Conservation (phyloP, 257 asterid genomes). For the Rhazya stricta region DNA sequence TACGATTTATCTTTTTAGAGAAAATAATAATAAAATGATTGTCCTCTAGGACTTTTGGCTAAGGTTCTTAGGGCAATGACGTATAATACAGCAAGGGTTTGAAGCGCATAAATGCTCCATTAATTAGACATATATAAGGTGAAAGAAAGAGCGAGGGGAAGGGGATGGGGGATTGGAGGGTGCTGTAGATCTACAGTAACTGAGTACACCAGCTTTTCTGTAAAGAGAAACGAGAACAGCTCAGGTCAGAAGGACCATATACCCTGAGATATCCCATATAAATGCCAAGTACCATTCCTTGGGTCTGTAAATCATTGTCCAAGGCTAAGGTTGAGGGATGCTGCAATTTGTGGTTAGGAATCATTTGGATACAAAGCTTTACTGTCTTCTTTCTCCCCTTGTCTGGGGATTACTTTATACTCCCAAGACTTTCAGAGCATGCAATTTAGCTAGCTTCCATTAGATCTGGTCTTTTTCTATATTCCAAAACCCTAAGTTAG, state of each 20-base stretch:
- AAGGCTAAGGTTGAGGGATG: not conserved
- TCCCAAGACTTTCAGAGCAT: not conserved
- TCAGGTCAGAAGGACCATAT: constrained; percentile 4
- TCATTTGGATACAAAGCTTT: not conserved
- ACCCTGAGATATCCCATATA: not conserved
- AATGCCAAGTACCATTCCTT: not conserved
- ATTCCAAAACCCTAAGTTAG: not conserved
- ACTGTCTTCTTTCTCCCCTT: not conserved
- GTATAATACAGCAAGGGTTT: no score
- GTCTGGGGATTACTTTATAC: not conserved
- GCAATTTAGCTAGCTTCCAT: not conserved
- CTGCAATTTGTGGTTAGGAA: not conserved
- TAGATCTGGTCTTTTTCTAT: not conserved
- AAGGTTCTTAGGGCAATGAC: not conserved
- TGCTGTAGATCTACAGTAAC: not conserved
- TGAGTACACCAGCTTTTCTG: not conserved
- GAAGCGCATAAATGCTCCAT: not conserved
- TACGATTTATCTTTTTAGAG: no score
- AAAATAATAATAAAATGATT: no score
- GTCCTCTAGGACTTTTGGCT: no score
- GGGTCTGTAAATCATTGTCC: not conserved
- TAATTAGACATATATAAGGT: not conserved
- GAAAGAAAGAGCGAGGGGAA: not conserved
- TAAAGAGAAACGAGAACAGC: not conserved
- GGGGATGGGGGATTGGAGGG: not conserved